Percentiles rank a stretch among this genome's conserved stretches.
These are phyloP conservation scores for Aspergillus sp. DNA, from an alignment of 2,329 filamentous ascomycete species.

Conservation along the genomic window DNA sequence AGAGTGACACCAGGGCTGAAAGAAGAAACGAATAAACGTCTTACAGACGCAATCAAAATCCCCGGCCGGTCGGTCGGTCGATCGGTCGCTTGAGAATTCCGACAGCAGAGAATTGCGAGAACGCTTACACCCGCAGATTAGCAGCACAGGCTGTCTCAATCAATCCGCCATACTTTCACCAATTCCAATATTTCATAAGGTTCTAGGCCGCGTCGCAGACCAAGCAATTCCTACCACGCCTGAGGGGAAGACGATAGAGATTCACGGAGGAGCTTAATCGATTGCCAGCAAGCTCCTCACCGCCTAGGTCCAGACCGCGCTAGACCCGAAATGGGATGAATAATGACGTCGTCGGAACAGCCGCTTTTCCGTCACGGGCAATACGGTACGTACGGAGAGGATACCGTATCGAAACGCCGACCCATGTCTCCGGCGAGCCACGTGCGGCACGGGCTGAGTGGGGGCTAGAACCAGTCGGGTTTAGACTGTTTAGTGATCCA, in stretches of 20 bases:
- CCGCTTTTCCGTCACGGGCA: background rate
- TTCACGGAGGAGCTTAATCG: background rate
- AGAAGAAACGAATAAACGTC: background rate
- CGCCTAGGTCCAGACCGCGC: constrained; percentile 1
- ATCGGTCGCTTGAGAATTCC: background rate
- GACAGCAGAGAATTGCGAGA: background rate
- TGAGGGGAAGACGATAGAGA: background rate
- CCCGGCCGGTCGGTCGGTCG: background rate
- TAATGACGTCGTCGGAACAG: constrained; percentile 1
- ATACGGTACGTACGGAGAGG: background rate
- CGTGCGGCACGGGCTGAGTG: constrained; percentile 16
- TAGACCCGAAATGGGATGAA: background rate
- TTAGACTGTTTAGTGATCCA: constrained; percentile 17
- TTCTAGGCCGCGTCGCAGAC: background rate
- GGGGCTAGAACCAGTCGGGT: constrained; percentile 8
- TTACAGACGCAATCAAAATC: background rate
- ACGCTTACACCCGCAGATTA: background rate
- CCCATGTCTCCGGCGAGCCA: constrained; percentile 16
- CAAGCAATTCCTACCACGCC: background rate
- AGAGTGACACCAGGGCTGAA: background rate
- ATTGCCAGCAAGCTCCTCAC: constrained; percentile 1
- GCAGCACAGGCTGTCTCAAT: background rate
- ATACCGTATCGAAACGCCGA: background rate
- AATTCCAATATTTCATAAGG: background rate
- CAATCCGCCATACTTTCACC: background rate